Base-by-base conservation (phyloP, 176 grass and related monocot genomes). In the Urochloa ruziziensis region DNA sequence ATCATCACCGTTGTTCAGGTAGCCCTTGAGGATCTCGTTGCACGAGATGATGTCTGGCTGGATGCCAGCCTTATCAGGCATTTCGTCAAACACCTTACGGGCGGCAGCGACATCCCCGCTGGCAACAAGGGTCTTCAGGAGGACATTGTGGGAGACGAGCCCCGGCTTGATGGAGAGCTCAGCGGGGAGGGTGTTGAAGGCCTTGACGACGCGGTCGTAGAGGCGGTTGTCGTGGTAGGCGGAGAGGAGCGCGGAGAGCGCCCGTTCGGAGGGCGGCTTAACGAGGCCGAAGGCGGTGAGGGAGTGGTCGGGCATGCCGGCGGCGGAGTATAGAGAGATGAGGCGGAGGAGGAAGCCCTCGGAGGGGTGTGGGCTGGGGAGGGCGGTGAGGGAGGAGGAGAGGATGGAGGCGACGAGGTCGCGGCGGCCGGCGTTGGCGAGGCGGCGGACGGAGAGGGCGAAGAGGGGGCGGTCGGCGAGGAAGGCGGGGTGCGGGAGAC, bases 331-430 rank as follows among this genome's bases (percentile, higher is more conserved):
- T 39, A 94, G 92, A 35, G 58, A 59, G 80, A 97, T 67, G 43
- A 97, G 83, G 72, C 89, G 92, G 64, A 97, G 21, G 18, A 92
- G 85, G 83, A 97, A 94, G 42, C 88, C 90, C 83, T 94, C 92
- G 36, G 94, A 90, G 29, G 78, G 78, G 85, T 85, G 88, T 19
- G 82, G 82, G 33, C 28, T 17, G 68, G 83, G 81, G 58, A 90
- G 74, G 48, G 69, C 51, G 77, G 88, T 87, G 81, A 92, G 79
- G 60, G 90, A 90, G 66, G 87, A 62, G 59, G 90, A 90, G 49
- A 95, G 90, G 68, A 92, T 23, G 67, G 87, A 87, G 46, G 86
- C 74, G 64, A 95, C 56, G 73, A 92, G 93, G 49, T 95, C 88
- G 33, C 81, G 86, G 62, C 93, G 90, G 79, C 79, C 77, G 36